These are phyloP conservation scores for Alnus glutinosa DNA, from an alignment of 306 rosid species.

Conservation along the genomic window DNA sequence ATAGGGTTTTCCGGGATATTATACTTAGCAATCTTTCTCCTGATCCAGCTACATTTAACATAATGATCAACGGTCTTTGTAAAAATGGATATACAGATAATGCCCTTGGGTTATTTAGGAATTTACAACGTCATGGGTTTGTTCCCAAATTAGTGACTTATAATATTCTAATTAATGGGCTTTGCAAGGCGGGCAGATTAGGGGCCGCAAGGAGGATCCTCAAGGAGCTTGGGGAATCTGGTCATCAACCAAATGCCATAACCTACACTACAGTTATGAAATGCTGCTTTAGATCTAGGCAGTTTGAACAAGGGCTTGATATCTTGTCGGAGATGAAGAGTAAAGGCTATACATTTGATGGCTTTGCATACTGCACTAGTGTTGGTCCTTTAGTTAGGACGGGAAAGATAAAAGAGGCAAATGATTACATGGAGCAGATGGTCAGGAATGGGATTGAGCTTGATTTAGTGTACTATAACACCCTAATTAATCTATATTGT, in stretches of 20 bases:
- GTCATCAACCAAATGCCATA: conserved; percentile 54
- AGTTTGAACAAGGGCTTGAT: conserved; percentile 60
- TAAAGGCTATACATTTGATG: conserved; percentile 66
- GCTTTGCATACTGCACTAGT: conserved; percentile 71
- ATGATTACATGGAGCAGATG: conserved; percentile 46
- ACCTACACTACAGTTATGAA: conserved; percentile 72
- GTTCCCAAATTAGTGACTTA: conserved; percentile 62
- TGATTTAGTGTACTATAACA: conserved; percentile 69
- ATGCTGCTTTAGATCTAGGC: conserved; percentile 55
- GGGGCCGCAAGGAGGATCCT: conserved; percentile 47
- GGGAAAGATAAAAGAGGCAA: conserved; percentile 61
- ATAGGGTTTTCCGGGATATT: conserved; percentile 49
- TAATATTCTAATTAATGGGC: conserved; percentile 70
- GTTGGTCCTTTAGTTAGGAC: conserved; percentile 65
- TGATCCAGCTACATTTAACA: conserved; percentile 46
- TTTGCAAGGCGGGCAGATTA: conserved; percentile 58
- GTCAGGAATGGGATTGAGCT: conserved; percentile 46
- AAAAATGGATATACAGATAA: conserved; percentile 54
- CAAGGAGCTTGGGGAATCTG: conserved; percentile 54
- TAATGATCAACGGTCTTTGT: conserved; percentile 71
- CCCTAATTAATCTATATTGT: conserved; percentile 55
- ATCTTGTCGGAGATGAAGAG: conserved; percentile 60
- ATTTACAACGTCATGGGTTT: conserved; percentile 55
- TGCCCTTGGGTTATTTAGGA: conserved; percentile 67
- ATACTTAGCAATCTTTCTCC: conserved; percentile 42